phyloP scores from a whole-genome alignment of 2,329 filamentous ascomycete species.

The Diaporthe caulivora region DNA sequence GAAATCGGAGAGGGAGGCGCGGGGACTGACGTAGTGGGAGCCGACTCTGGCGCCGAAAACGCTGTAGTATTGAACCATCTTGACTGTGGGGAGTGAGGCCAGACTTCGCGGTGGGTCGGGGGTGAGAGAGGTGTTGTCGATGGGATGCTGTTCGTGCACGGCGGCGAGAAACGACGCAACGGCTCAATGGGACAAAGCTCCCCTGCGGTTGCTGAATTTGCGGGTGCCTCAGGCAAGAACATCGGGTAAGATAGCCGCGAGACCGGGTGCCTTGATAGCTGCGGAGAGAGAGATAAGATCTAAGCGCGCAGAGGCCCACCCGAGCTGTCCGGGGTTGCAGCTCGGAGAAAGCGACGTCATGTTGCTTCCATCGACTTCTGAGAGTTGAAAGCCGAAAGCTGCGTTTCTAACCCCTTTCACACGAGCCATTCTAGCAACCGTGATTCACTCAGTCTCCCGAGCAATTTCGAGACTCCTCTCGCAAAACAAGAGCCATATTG shows the following conservation, averaged over 20 bases:
- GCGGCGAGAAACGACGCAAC: constrained; percentile 39
- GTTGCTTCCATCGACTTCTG: background rate
- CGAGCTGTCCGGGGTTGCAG: constrained; percentile 15
- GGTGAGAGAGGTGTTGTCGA: constrained; percentile 46
- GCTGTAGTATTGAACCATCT: constrained; percentile 65
- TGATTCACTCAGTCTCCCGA: background rate
- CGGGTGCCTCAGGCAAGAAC: constrained; percentile 39
- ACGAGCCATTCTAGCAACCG: background rate
- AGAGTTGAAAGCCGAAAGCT: background rate
- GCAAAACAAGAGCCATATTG: background rate
- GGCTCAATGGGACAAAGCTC: constrained; percentile 34
- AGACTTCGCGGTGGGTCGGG: constrained; percentile 45
- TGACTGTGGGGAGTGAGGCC: constrained; percentile 49
- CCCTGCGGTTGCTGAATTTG: constrained; percentile 40
- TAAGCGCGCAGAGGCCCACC: constrained; percentile 25
- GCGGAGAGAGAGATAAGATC: constrained; percentile 18
- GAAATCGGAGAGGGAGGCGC: constrained; percentile 14
- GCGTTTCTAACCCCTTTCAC: background rate
- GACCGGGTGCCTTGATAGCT: constrained; percentile 7
- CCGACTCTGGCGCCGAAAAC: constrained; percentile 71
- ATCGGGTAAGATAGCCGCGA: constrained; percentile 30
- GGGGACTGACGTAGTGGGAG: constrained; percentile 69
- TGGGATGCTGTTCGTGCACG: constrained; percentile 41
- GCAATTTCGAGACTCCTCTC: background rate
- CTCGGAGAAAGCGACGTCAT: constrained; percentile 21